Base-by-base conservation (phyloP, 75 land plant genomes). In the Pseudotsuga menziesii region DNA sequence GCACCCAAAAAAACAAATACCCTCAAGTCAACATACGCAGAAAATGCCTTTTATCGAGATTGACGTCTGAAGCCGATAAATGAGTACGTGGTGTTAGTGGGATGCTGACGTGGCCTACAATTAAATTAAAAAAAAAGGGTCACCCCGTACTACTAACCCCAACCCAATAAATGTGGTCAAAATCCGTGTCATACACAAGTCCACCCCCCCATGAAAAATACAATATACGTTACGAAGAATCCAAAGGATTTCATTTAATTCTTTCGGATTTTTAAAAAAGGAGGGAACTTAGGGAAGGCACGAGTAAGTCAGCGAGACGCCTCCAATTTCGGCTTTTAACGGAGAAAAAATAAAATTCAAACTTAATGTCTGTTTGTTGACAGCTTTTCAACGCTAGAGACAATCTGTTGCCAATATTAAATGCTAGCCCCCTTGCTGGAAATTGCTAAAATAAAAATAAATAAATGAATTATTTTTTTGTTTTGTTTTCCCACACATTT, bases 271-370 rank as follows among this genome's bases (percentile, higher is more conserved):
- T 66, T 36, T 5, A 5, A 8, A 39, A 36, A 36, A 41, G 2
- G 54, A 48, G 54, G 54, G 12, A 1, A 11, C 2, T 9, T 2
- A 2, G 2, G 54, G 9, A 11, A 12, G 54, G 9, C 8, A 12
- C 54, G 54, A 48, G 54, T 48, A 69, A 69, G 72, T 69, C 72
- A 69, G 72, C 72, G 54, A 69, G 54, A 69, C 72, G 41, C 72
- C 72, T 69, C 72, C 72, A 69, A 39, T 69, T 69, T 69, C 72
- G 72, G 72, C 72, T 69, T 69, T 69, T 69, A 39, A 15, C 44
- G 52, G n/a, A 67, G n/a, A 32, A 39, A n/a, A 20, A 69, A 7
- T 19, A 39, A n/a, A 20, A 69, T 19, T 19, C 15, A 39, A 39
- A 69, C 14, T 20, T 27, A 36, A 11, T 69, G 52, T n/a, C 17